Base-by-base conservation (phyloP, 108 stramenopile species). In the Pseudonitzschia multiseries region DNA sequence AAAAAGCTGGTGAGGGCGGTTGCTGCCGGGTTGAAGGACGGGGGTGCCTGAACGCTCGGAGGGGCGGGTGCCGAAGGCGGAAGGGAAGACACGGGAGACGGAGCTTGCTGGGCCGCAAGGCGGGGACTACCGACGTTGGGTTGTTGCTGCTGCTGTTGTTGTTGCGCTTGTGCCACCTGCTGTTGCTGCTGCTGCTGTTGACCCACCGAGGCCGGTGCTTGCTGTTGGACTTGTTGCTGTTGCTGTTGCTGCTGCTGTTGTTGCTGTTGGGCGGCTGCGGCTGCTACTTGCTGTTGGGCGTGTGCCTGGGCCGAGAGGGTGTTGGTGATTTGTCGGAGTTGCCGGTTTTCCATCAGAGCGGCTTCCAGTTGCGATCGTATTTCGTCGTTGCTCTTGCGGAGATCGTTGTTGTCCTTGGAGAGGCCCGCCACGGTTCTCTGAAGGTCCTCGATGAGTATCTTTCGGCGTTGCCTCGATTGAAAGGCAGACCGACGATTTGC, bases 401-500 rank as follows among this genome's bases (percentile, higher is more conserved):
- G 57, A 28, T 81, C 82, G 15, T 63, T 62, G 54, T 82, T 86
- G 52, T 78, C 79, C 46, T 86, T 83, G 0, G 79, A 73, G 51
- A 86, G 72, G 17, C 54, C 66, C 2, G 56, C 79, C n/a, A 83
- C 79, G 9, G 69, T 82, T 41, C 74, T 1, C 32, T 84, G 81
- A 9, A 87, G 72, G 21, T 83, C 81, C 72, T 84, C 83, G 57
- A 87, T 84, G 18, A 87, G 71, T 33, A 74, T 77, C 76, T 87
- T 87, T 17, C 83, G 68, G 20, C 86, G 80, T 59, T 82, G 78
- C 21, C 86, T 65, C 22, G 86, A 87, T 50, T 87, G 83, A 73
- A 84, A 82, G 28, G 86, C 86, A 12, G 83, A 81, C 15, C 80
- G 70, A 43, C 86, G 86, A 68, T 87, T 87, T 29, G 86, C 86